Conservation (phyloP, 2,329 filamentous ascomycete genomes). For the Fragosphaeria purpurea region DNA sequence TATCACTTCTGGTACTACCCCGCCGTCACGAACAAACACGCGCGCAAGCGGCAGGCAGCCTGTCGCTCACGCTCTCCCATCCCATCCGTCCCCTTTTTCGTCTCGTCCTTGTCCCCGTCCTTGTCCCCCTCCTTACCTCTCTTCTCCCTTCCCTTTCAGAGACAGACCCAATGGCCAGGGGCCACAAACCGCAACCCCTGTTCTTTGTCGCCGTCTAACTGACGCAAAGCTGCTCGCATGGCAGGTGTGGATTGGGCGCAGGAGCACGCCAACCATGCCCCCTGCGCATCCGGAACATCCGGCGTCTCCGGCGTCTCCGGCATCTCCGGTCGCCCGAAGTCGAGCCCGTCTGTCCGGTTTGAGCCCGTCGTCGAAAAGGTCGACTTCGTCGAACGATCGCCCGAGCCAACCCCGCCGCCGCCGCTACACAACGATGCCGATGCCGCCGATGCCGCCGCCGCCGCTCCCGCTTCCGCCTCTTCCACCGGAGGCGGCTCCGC, state of each 20-base stretch:
- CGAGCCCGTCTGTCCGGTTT: constrained; percentile 54
- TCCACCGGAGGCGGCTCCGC: too few species aligned
- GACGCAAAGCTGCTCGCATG: constrained; percentile 3
- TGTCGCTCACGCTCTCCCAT: not conserved
- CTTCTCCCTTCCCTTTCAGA: too few species aligned
- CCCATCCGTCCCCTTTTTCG: not conserved
- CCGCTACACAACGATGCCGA: constrained; percentile 16
- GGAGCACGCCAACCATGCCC: constrained; percentile 1
- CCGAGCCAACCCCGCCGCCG: constrained; percentile 14
- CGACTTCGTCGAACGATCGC: constrained; percentile 29
- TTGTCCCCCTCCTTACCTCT: too few species aligned
- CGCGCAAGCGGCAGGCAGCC: not conserved
- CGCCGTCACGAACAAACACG: constrained; percentile 1
- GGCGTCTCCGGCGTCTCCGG: constrained; percentile 16
- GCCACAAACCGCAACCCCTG: not conserved
- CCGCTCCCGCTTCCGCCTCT: constrained; percentile 16
- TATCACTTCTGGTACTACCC: constrained; percentile 4
- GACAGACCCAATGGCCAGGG: too few species aligned
- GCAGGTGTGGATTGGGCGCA: constrained; percentile 1
- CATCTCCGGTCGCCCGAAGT: too few species aligned
- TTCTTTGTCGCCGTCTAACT: not conserved
- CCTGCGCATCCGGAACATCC: constrained; percentile 9
- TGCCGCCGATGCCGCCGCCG: too few species aligned
- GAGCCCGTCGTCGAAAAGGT: constrained; percentile 63
- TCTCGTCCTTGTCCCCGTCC: too few species aligned